Evolutionary conservation across 441 rosid species (phyloP).

Genomic region (Sinapis alba): DNA sequence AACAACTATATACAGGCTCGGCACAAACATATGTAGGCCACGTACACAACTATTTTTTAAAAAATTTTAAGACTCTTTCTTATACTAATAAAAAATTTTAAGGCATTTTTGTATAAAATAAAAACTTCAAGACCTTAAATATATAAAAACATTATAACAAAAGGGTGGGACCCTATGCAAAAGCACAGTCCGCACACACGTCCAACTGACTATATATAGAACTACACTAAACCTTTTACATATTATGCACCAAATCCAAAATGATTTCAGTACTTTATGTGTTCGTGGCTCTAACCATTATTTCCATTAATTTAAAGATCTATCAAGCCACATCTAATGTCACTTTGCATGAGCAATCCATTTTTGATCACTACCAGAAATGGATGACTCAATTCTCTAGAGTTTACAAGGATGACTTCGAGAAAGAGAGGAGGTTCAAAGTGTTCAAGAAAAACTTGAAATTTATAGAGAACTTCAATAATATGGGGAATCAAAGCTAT

Average conservation of each 20-base stretch:
- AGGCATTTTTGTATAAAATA: no score
- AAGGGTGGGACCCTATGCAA: background rate
- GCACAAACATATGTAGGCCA: background rate
- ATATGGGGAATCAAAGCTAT: constrained; percentile 26
- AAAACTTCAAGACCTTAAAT: no score
- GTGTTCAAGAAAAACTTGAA: constrained; percentile 44
- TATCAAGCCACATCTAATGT: constrained; percentile 38
- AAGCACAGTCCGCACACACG: background rate
- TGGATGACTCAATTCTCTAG: constrained; percentile 51
- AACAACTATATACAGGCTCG: background rate
- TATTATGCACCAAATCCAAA: background rate
- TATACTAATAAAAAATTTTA: no score
- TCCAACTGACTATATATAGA: background rate
- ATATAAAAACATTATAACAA: background rate
- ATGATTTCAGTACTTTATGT: background rate
- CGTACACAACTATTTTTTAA: no score
- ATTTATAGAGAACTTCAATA: constrained; percentile 43
- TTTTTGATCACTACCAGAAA: constrained; percentile 37
- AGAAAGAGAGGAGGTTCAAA: constrained; percentile 43
- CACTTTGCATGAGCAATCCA: constrained; percentile 30
- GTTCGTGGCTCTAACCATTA: background rate
- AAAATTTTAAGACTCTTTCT: no score
- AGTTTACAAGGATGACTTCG: constrained; percentile 36
- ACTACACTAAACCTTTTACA: background rate
- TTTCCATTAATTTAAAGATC: background rate